Evolutionary conservation across 192 early-diverging fungal species (phyloP).

Genomic region (Entomortierella chlamydospora): DNA sequence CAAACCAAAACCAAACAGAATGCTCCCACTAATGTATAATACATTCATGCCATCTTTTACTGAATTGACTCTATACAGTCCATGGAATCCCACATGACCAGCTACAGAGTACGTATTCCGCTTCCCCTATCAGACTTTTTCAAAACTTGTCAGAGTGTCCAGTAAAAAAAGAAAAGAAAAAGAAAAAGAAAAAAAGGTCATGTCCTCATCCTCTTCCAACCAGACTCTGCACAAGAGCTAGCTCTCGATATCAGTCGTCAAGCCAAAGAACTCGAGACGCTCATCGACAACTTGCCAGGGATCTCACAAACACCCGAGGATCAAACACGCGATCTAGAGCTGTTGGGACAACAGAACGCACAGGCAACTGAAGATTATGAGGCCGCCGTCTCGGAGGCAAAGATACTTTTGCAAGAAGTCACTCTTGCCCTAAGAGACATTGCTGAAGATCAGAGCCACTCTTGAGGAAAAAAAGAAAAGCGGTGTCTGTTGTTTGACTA

Average conservation of each 20-base stretch:
- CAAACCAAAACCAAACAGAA: no score
- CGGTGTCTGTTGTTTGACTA: no score
- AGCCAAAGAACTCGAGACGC: conserved; percentile 62
- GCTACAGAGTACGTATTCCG: conserved; percentile 46
- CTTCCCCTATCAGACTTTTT: no score
- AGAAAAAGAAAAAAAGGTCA: no score
- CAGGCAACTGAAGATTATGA: conserved; percentile 57
- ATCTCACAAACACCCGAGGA: conserved; percentile 60
- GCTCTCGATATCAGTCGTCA: conserved; percentile 64
- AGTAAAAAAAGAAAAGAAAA: no score
- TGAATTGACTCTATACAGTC: conserved; percentile 41
- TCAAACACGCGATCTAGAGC: conserved; percentile 51
- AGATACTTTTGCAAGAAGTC: conserved; percentile 56
- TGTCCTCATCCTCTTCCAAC: no score
- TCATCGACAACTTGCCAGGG: conserved; percentile 62
- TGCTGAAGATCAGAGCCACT: conserved; percentile 56
- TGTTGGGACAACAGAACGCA: conserved; percentile 57
- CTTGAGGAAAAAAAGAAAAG: conserved; percentile 5
- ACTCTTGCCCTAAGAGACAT: conserved; percentile 55
- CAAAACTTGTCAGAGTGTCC: no score
- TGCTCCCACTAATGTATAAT: no score
- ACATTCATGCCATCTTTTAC: no score
- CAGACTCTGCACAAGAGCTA: conserved; percentile 62
- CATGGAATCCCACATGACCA: conserved; percentile 60
- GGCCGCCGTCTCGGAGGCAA: conserved; percentile 54